Evolutionary conservation across 2,329 filamentous ascomycete genomes (phyloP), one percentile per base, ranked within the genome.

Genomic region (Sporothrix humicola): DNA sequence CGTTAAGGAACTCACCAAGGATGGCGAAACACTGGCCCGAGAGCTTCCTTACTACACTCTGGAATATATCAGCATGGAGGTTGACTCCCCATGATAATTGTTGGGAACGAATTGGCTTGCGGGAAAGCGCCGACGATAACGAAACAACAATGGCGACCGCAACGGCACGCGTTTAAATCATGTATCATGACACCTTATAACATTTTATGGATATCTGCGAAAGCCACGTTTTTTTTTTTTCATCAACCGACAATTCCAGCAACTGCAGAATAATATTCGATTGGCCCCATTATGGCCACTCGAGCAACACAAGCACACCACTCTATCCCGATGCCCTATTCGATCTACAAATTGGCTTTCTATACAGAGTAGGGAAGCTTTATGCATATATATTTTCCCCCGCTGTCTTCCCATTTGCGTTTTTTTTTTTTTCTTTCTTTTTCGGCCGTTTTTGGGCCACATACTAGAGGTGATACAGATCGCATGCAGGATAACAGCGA

Each of bases 1-100:
- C 65, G 73, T 74, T 17, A 70, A 63, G n/a, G 73, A 74, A 31
- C 69, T 75, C 69, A 79, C 79, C 61, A 77, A 81, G 15, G 79
- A 83, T 10, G 81, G 82, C 26, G 81, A 84, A 70, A 78, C 80
- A n/a, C 80, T 87, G 20, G 85, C 85, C 4, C 82, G 82, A 69
- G 85, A 87, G 77, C 79, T 88, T 12, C 86, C 86, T 0, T 87
- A 86, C 77, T 87, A 83, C 76, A 82, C 82, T 1, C 81, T 85
- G 74, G 84, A 87, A 77, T 85, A 86, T 72, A 85, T 86, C 78
- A 84, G 83, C 74, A 87, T 87, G 84, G 85, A 87, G 76, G 81
- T 87, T 72, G 84, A 85, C 73, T 82, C 81, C 52, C 78, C 80
- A n/a, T 81, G 44, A 59, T 42, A 12, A 23, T 23, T 17, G 13